These are phyloP conservation scores for Aureobasidium leucospermi DNA, from an alignment of 2,329 filamentous ascomycete genomes.

Conservation along the genomic window DNA sequence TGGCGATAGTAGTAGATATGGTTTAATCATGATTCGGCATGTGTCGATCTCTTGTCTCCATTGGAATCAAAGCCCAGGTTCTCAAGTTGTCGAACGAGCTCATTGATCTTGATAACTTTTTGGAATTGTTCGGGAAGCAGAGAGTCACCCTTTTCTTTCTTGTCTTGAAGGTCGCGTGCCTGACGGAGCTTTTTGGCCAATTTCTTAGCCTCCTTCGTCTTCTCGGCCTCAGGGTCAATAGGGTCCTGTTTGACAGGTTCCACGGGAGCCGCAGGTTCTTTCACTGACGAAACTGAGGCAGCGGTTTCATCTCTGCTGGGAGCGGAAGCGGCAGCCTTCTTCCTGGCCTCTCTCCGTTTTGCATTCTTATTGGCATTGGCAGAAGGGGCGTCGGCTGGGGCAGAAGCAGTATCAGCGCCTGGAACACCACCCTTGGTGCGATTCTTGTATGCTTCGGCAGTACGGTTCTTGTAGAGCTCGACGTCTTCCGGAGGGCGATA, in stretches of 20 bases:
- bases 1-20: constrained; percentile 1
- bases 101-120: constrained; percentile 95
- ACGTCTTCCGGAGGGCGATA: constrained; percentile 94
- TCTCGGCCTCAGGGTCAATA: constrained; percentile 65
- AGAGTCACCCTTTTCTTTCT: constrained; percentile 78
- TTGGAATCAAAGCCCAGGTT: constrained; percentile 75
- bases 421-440: constrained; percentile 64
- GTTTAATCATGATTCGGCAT: not conserved
- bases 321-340: constrained; percentile 46
- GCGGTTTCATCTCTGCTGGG: constrained; percentile 1
- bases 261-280: not conserved
- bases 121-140: constrained; percentile 91
- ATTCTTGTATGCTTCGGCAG: constrained; percentile 75
- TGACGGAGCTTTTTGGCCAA: constrained; percentile 93
- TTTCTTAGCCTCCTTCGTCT: constrained; percentile 86
- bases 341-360: constrained; percentile 63
- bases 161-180: constrained; percentile 79
- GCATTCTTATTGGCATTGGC: constrained; percentile 71
- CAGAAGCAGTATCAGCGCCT: constrained; percentile 52
- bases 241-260: constrained; percentile 34
- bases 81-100: constrained; percentile 82
- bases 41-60: constrained; percentile 50
- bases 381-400: constrained; percentile 42
- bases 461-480: constrained; percentile 90
- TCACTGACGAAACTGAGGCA: constrained; percentile 20